A percentile compares a stretch with the other conserved stretches of the same genome.
Evolutionary conservation across 345 rosid genomes (phyloP).

Genomic region (Eucalyptus camaldulensis): DNA sequence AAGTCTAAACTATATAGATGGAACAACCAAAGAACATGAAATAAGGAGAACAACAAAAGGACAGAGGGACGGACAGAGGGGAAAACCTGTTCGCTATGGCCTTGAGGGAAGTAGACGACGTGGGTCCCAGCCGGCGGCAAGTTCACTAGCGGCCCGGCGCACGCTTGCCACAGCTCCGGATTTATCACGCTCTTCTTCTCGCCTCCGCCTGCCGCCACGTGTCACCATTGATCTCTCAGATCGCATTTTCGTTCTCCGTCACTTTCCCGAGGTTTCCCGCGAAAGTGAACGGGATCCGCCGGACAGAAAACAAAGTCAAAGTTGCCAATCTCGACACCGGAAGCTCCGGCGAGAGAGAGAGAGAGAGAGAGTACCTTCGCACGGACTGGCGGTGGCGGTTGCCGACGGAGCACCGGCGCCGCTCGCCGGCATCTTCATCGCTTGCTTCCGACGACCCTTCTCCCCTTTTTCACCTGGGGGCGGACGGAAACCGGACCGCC

Average conservation of each 20-base stretch:
- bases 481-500: not conserved
- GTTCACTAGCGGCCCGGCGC: conserved; percentile 64
- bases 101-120: conserved; percentile 74
- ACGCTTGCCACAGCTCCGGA: conserved; percentile 68
- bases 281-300: not conserved
- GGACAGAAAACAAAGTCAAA: not conserved
- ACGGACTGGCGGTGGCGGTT: not conserved
- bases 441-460: not conserved
- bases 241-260: not conserved
- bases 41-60: not conserved
- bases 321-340: not conserved
- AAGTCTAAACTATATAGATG: not conserved
- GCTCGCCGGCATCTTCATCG: conserved; percentile 31
- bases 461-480: not conserved
- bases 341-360: not conserved
- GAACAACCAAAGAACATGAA: not conserved
- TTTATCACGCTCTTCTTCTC: conserved; percentile 48
- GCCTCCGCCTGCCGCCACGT: conserved; percentile 2
- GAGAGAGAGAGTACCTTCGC: conserved; percentile 21
- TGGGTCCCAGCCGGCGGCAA: conserved; percentile 52
- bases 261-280: not conserved
- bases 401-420: conserved; percentile 14
- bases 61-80: not conserved
- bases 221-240: not conserved
- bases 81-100: conserved; percentile 70